Base-by-base conservation (phyloP, 2,329 filamentous ascomycete genomes). In the Aureobasidium sp. region DNA sequence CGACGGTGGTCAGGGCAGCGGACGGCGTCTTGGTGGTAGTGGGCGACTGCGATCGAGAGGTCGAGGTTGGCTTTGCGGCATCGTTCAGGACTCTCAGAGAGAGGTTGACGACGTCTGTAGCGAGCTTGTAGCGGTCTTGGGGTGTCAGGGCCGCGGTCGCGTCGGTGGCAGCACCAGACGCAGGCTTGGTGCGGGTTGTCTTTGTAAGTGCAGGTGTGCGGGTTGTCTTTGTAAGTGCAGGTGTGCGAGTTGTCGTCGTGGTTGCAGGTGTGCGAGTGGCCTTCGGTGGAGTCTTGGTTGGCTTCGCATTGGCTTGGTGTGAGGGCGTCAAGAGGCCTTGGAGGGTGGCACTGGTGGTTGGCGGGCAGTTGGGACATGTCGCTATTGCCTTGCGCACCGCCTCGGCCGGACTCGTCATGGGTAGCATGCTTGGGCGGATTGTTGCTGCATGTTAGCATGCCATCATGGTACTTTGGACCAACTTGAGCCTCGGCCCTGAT, bases 101-200 rank as follows among this genome's bases (percentile, higher is more conserved):
- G 6, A 74, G 73, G 64, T 90, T 91, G 61, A 89, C 80, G 30
- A 88, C 74, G 57, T 89, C 80, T 0, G 86, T 88, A 11, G 86
- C 86, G 30, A 90, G 70, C 39, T 79, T 74, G 47, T 81, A 82
- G 65, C 78, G 81, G 55, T 88, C 84, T 60, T 78, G 80, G 4
- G 73, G 64, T 4, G 76, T 70, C 25, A 85, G 66, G n/a, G 54
- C 41, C 11, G 50, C 51, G 2, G 60, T n/a, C 4, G 59, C 54
- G 41, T 70, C 69, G 47, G 40, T 7, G 5, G 29, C 16, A 10
- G 32, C 22, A 45, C 12, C 21, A 1, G 41, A 12, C 12, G 32
- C 34, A 12, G 16, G 10, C 16, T 30, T 53, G 1, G 50, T 11
- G 22, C 32, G 19, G 21, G 48, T 25, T 41, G 48, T 19, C 11